Percentiles rank a stretch among this genome's conserved stretches.
Conservation (phyloP, 2,329 filamentous ascomycete genomes). For the Hysterium pulicare region DNA sequence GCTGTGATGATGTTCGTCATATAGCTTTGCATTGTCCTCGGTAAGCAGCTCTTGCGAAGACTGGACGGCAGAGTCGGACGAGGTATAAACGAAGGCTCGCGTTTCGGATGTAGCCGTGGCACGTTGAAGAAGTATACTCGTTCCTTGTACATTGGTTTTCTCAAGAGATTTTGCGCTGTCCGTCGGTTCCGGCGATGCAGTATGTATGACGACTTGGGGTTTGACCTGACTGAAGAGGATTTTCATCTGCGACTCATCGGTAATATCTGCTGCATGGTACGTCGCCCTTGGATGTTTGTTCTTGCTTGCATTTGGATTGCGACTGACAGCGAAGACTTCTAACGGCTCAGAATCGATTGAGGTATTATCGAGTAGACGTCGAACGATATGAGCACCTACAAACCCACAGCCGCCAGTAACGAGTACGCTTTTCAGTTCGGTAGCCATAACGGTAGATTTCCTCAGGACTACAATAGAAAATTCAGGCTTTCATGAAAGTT, state of each 20-base stretch:
- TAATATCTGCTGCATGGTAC: slow-evolving; percentile 45
- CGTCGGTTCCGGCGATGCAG: slow-evolving; percentile 38
- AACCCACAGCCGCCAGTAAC: slow-evolving; percentile 47
- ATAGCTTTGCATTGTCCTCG: slow-evolving; percentile 13
- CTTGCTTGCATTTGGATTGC: slow-evolving; percentile 29
- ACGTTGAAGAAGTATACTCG: slow-evolving; percentile 40
- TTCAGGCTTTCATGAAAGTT: no score
- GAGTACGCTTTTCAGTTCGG: slow-evolving; percentile 27
- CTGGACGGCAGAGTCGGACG: slow-evolving; percentile 11
- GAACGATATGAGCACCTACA: slow-evolving; percentile 46
- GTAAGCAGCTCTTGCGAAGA: slow-evolving; percentile 6
- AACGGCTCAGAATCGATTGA: slow-evolving; percentile 18
- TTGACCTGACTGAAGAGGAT: slow-evolving; percentile 37
- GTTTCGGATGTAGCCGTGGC: slow-evolving; percentile 32
- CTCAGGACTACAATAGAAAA: no score
- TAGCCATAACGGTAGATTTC: neutral
- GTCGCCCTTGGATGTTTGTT: slow-evolving; percentile 29
- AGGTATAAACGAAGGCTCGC: slow-evolving; percentile 47
- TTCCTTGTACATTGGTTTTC: slow-evolving; percentile 46
- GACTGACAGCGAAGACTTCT: slow-evolving; percentile 38
- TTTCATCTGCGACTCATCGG: slow-evolving; percentile 33
- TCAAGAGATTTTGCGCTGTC: slow-evolving; percentile 30
- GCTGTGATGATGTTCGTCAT: slow-evolving; percentile 4
- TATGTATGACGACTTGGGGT: slow-evolving; percentile 39
- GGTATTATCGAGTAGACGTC: slow-evolving; percentile 36